Conservation (phyloP, 192 early-diverging fungal species). For the Coemansia sp. region DNA sequence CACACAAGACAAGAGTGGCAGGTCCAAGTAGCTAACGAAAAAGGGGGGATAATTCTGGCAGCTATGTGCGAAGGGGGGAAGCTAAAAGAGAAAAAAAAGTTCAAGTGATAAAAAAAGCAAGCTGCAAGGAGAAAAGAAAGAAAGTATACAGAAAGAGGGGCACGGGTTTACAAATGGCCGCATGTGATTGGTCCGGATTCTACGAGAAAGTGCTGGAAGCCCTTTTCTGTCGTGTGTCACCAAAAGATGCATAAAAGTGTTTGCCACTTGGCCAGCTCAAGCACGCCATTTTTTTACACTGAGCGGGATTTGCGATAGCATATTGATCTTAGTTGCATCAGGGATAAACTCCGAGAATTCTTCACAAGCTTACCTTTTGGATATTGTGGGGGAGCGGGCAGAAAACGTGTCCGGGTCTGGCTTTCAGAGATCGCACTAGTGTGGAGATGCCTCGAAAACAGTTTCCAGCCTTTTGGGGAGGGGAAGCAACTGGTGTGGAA, state of each 20-base stretch:
- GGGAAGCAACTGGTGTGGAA: no score
- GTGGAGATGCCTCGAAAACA: no score
- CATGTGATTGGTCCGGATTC: slow-evolving; percentile 6
- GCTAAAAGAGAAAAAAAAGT: neutral
- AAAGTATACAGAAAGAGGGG: slow-evolving; percentile 6
- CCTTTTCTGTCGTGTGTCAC: slow-evolving; percentile 2
- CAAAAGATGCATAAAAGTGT: neutral
- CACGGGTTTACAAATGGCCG: slow-evolving; percentile 7
- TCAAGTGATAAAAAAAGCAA: neutral
- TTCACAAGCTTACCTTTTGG: no score
- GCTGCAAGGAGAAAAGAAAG: slow-evolving; percentile 13
- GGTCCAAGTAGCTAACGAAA: no score
- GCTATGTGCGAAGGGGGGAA: neutral
- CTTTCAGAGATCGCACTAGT: no score
- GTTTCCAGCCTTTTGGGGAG: no score
- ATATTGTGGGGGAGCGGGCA: no score
- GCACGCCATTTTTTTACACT: slow-evolving; percentile 4
- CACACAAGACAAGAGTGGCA: neutral
- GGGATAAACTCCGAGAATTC: no score
- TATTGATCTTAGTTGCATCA: no score
- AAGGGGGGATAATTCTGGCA: neutral
- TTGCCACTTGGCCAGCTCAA: neutral
- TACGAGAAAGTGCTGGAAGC: slow-evolving; percentile 4
- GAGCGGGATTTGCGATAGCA: no score
- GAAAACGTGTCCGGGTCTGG: no score